These are phyloP conservation scores for Didymella keratinophila DNA, from an alignment of 2,329 filamentous ascomycete genomes.

Conservation along the genomic window DNA sequence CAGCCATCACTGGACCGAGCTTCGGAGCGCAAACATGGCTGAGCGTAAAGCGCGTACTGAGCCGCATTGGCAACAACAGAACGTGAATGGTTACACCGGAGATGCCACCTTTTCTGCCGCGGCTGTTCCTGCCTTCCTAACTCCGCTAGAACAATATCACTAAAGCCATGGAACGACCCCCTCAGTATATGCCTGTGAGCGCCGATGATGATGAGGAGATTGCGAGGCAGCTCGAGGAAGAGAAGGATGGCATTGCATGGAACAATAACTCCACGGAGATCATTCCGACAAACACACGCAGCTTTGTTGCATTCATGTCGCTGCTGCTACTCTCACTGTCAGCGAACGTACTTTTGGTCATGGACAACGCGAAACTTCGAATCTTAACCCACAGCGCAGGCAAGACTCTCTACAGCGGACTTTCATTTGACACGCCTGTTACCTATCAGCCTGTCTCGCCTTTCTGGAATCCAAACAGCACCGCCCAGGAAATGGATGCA, in stretches of 20 bases:
- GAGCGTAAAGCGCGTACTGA: slow-evolving; percentile 13
- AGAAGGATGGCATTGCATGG: slow-evolving; percentile 35
- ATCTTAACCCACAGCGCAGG: slow-evolving; percentile 24
- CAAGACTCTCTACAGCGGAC: slow-evolving; percentile 38
- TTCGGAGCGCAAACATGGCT: slow-evolving; percentile 24
- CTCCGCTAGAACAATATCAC: slow-evolving; percentile 13
- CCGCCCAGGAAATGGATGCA: slow-evolving; percentile 33
- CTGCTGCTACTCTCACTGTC: slow-evolving; percentile 42
- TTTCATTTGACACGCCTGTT: slow-evolving; percentile 38
- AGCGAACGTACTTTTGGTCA: slow-evolving; percentile 40
- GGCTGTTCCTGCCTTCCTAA: slow-evolving; percentile 18
- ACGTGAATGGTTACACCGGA: slow-evolving; percentile 17
- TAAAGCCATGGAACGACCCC: slow-evolving; percentile 35
- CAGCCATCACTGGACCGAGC: slow-evolving; percentile 39
- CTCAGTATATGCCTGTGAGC: slow-evolving; percentile 38
- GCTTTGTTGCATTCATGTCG: slow-evolving; percentile 38
- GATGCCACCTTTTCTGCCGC: slow-evolving; percentile 17
- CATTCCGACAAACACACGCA: slow-evolving; percentile 37
- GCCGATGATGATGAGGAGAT: slow-evolving; percentile 34
- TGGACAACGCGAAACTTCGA: slow-evolving; percentile 37
- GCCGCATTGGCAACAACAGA: slow-evolving; percentile 16
- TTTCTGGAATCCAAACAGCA: slow-evolving; percentile 45
- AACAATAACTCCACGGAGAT: slow-evolving; percentile 37
- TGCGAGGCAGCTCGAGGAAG: slow-evolving; percentile 30
- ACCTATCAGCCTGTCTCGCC: slow-evolving; percentile 38